These are phyloP conservation scores for Globomyces pollinis-pini DNA, from an alignment of 192 early-diverging fungal genomes.

Conservation along the genomic window DNA sequence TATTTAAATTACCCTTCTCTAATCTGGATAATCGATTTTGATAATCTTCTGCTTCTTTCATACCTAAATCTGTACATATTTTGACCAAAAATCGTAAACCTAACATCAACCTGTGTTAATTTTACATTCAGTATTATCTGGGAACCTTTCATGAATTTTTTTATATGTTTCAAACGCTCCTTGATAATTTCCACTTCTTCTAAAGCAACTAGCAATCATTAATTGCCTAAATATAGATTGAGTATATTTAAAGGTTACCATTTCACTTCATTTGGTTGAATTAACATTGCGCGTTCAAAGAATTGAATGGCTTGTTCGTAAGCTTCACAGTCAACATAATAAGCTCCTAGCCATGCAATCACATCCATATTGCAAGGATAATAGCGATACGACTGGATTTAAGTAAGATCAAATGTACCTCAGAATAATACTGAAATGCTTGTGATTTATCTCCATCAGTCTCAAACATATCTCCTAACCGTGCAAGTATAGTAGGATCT, in stretches of 20 bases:
- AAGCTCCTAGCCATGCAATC: conserved; percentile 52
- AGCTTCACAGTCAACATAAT: conserved; percentile 55
- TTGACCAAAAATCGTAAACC: conserved; percentile 52
- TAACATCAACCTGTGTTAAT: conserved; percentile 6
- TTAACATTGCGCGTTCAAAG: conserved; percentile 42
- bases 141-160: conserved; percentile 43
- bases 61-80: conserved; percentile 51
- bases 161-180: conserved; percentile 49
- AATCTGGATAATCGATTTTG: conserved; percentile 31
- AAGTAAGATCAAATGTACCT: too few species aligned
- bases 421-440: conserved; percentile 56
- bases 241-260: too few species aligned
- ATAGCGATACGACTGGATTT: conserved; percentile 55
- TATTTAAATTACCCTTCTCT: conserved; percentile 24
- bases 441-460: conserved; percentile 47
- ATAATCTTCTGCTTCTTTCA: conserved; percentile 53
- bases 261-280: conserved; percentile 44
- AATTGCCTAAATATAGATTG: too few species aligned
- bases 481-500: conserved; percentile 44
- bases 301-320: conserved; percentile 55
- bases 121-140: conserved; percentile 49
- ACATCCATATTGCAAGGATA: conserved; percentile 48
- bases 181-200: conserved; percentile 49
- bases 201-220: conserved; percentile 49
- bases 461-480: conserved; percentile 43